phyloP scores from a whole-genome alignment of 192 early-diverging fungal species.

The Coemansia asiatica region DNA sequence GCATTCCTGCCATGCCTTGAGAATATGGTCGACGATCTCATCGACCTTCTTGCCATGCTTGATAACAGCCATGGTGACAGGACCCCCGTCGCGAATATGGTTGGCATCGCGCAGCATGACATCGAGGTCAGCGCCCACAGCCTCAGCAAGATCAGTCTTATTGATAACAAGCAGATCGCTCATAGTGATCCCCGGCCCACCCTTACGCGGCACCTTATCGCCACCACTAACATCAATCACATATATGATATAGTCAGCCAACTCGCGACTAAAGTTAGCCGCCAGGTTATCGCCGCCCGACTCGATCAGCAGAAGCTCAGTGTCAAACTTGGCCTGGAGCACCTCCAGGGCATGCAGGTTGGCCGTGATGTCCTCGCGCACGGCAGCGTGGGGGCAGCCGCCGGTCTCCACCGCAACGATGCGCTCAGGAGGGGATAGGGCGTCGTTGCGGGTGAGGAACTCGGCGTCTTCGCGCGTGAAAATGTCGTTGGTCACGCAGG shows the following conservation, averaged over 20 bases:
- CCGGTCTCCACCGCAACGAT: conserved; percentile 95
- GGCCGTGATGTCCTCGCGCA: conserved; percentile 93
- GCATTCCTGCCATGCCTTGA: conserved; percentile 58
- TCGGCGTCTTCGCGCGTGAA: conserved; percentile 97
- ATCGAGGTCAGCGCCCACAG: conserved; percentile 86
- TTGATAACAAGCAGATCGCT: conserved; percentile 94
- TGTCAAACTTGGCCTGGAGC: conserved; percentile 81
- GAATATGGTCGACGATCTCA: conserved; percentile 74
- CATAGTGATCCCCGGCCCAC: conserved; percentile 96
- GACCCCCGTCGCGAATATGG: conserved; percentile 84
- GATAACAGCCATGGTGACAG: conserved; percentile 90
- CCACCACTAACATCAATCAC: conserved; percentile 98
- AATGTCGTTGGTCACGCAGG: conserved; percentile 96
- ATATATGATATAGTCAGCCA: conserved; percentile 94
- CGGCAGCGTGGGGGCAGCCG: conserved; percentile 94
- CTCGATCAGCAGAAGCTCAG: conserved; percentile 86
- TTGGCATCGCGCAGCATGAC: conserved; percentile 91
- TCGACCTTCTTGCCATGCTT: conserved; percentile 86
- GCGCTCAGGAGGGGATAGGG: conserved; percentile 74
- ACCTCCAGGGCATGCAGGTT: conserved; percentile 88
- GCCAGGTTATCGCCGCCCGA: conserved; percentile 93
- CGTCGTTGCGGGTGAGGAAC: conserved; percentile 87
- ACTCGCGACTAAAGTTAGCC: conserved; percentile 74
- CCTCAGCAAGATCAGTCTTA: conserved; percentile 91
- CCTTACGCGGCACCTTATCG: conserved; percentile 96